Evolutionary conservation across 1,284 basidiomycete genomes (phyloP).

Genomic region (Ustilago esculenta): DNA sequence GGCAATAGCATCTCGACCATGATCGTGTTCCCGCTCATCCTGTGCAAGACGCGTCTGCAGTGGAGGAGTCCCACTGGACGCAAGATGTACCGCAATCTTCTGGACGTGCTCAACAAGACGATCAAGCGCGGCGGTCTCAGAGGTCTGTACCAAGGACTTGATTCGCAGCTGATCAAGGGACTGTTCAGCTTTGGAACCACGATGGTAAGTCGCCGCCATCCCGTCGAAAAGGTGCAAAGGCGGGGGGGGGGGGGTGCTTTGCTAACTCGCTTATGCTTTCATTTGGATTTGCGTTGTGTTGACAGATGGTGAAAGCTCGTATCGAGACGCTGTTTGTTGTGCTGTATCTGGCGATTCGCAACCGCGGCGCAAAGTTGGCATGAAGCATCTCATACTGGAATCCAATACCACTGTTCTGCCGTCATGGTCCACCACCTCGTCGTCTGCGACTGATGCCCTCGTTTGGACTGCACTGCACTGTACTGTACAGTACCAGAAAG

Average conservation of each 20-base stretch:
- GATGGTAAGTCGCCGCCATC: conserved; percentile 37
- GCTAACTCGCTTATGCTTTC: too few species aligned
- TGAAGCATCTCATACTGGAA: too few species aligned
- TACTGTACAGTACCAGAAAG: too few species aligned
- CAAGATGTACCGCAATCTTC: conserved; percentile 55
- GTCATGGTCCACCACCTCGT: too few species aligned
- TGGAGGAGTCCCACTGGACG: conserved; percentile 65
- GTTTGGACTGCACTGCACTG: too few species aligned
- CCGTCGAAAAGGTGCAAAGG: too few species aligned
- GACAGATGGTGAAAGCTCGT: conserved; percentile 53
- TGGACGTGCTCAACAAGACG: conserved; percentile 57
- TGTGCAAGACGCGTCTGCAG: conserved; percentile 68
- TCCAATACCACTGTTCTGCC: too few species aligned
- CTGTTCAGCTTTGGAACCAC: conserved; percentile 57
- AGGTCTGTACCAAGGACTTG: conserved; percentile 59
- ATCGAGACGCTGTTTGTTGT: conserved; percentile 54
- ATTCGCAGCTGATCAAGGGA: conserved; percentile 59
- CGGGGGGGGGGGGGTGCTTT: too few species aligned
- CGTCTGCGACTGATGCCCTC: too few species aligned
- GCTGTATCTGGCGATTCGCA: conserved; percentile 38
- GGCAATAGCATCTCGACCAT: conserved; percentile 68
- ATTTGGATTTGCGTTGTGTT: too few species aligned
- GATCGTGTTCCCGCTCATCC: conserved; percentile 68
- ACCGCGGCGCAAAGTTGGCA: conserved; percentile 8
- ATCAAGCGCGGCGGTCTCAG: conserved; percentile 40